These are phyloP conservation scores for Termitomyces sp. DNA, from an alignment of 768 basidiomycete species.

Conservation along the genomic window DNA sequence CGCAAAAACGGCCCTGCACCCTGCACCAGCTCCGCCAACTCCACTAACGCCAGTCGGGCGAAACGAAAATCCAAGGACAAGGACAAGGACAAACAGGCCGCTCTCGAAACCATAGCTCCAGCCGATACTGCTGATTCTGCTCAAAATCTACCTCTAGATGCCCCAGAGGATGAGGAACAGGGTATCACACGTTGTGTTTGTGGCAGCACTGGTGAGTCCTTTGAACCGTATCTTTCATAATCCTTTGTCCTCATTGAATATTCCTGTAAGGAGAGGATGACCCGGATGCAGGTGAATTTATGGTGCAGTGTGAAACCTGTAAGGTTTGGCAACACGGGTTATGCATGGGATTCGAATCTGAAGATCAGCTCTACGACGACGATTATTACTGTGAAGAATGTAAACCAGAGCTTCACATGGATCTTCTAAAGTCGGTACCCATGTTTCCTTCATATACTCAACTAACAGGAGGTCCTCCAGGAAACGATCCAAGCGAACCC, in stretches of 20 bases:
- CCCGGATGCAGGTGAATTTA: conserved; percentile 86
- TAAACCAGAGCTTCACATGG: conserved; percentile 78
- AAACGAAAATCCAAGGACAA: conserved; percentile 72
- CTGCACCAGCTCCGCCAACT: conserved; percentile 30
- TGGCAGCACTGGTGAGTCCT: conserved; percentile 67
- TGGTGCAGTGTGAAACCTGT: conserved; percentile 97
- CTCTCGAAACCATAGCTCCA: conserved; percentile 18
- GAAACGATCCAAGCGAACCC: conserved; percentile 58
- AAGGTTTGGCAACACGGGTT: conserved; percentile 98
- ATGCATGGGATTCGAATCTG: conserved; percentile 90
- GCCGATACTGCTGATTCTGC: conserved; percentile 24
- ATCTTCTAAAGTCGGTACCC: conserved; percentile 70
- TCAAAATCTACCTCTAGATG: conserved; percentile 36
- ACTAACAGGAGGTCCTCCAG: conserved; percentile 28
- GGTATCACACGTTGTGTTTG: conserved; percentile 83
- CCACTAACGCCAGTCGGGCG: conserved; percentile 27
- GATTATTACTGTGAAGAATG: conserved; percentile 96
- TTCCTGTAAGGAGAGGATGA: conserved; percentile 56
- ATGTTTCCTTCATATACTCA: conserved; percentile 15
- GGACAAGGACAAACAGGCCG: conserved; percentile 42
- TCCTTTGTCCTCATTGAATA: conserved; percentile 20
- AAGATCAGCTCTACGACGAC: conserved; percentile 65
- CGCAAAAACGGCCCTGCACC: conserved; percentile 40
- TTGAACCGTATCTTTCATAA: conserved; percentile 7
- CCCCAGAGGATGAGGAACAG: conserved; percentile 56